phyloP scores from a whole-genome alignment of 2,329 filamentous ascomycete species.

The Coniosporium tulheliwenetii region DNA sequence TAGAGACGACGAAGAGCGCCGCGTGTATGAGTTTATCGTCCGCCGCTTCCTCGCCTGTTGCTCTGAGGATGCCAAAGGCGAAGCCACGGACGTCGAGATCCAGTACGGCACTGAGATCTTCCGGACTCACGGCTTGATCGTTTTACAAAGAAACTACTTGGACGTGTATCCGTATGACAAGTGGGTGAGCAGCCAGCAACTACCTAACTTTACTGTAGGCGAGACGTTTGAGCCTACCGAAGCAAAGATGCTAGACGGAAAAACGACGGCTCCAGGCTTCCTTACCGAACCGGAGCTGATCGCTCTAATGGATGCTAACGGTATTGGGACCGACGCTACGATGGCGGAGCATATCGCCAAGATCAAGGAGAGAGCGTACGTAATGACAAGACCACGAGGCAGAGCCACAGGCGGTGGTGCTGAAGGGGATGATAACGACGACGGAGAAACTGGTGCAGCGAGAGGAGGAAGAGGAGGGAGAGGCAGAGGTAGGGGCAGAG shows the following conservation, averaged over 20 bases:
- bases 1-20: conserved; percentile 46
- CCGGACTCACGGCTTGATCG: conserved; percentile 65
- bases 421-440: conserved; percentile 18
- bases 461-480: conserved; percentile 13
- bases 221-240: conserved; percentile 80
- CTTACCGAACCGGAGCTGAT: conserved; percentile 93
- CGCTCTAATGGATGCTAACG: conserved; percentile 93
- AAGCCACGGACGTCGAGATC: conserved; percentile 72
- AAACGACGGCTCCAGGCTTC: conserved; percentile 71
- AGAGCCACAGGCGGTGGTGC: conserved; percentile 12
- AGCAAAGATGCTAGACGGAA: conserved; percentile 79
- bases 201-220: conserved; percentile 64
- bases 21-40: conserved; percentile 83
- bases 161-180: conserved; percentile 95
- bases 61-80: conserved; percentile 80
- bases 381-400: conserved; percentile 43
- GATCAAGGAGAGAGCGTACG: conserved; percentile 83
- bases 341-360: conserved; percentile 98
- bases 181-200: conserved; percentile 74
- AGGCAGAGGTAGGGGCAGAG: conserved; percentile 22
- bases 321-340: conserved; percentile 94
- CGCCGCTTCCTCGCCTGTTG: conserved; percentile 91
- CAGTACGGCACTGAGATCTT: conserved; percentile 73
- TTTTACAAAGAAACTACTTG: conserved; percentile 80
- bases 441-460: conserved; percentile 20